These are phyloP conservation scores for Silybum marianum DNA, from an alignment of 129 eudicot genomes.

Conservation along the genomic window DNA sequence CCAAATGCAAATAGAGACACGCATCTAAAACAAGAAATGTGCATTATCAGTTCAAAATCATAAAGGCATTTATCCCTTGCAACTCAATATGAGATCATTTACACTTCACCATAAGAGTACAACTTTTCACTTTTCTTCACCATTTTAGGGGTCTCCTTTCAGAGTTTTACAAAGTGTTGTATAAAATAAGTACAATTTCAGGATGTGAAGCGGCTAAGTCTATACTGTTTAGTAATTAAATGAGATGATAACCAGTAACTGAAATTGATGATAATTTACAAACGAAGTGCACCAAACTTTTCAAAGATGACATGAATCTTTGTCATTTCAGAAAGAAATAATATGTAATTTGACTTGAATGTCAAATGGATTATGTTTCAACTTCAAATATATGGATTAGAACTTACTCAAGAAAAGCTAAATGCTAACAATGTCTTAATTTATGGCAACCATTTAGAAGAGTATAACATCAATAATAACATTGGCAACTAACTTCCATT, in stretches of 20 bases:
- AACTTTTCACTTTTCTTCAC: background rate
- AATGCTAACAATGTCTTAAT: background rate
- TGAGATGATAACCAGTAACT: background rate
- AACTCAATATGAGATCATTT: background rate
- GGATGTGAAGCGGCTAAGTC: background rate
- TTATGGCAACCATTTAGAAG: background rate
- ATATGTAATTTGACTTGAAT: conserved; percentile 15
- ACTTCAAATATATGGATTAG: background rate
- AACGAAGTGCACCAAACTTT: conserved; percentile 2
- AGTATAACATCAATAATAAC: background rate
- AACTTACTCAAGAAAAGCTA: background rate
- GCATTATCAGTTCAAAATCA: conserved; percentile 5
- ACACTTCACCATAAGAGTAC: background rate
- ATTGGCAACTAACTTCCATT: conserved; percentile 3
- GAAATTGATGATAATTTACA: background rate
- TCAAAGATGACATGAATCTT: background rate
- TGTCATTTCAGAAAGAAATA: background rate
- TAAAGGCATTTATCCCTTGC: background rate
- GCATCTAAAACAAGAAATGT: background rate
- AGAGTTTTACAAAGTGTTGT: background rate
- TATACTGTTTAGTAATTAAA: background rate
- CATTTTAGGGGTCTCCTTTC: background rate
- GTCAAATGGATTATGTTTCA: background rate
- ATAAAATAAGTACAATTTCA: background rate
- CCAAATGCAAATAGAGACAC: background rate